Evolutionary conservation across 805 yeast genomes (phyloP), one percentile per base, ranked within the genome.

Genomic region (Yarrowia sp.): DNA sequence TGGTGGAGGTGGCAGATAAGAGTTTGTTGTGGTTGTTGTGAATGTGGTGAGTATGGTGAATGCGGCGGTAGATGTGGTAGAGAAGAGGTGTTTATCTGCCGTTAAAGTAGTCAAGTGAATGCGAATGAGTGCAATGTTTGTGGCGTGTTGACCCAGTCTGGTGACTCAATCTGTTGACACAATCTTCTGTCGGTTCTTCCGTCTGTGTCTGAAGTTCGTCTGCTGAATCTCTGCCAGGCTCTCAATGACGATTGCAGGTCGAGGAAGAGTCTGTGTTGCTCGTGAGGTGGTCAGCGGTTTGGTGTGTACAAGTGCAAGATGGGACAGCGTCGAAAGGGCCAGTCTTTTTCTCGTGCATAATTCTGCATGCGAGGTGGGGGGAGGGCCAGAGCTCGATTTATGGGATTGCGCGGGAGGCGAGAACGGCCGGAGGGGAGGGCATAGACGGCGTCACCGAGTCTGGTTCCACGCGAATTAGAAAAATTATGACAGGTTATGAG

Each of bases 331-430:
- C 55, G 55, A 31, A 24, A 46, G 31, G 53, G 35, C 27, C 55
- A 21, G 55, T 47, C 55, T 47, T 47, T 47, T 47, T 47, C 38
- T 47, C 55, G 38, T 47, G 55, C 55, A 47, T 47, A 47, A 47
- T 31, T 31, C 55, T 47, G 55, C 55, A 47, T 47, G 55, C 55
- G 55, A 47, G 55, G 55, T 47, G 55, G 55, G 55, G 53, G 55
- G 55, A 47, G 55, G 10, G 19, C 38, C 38, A 31, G 38, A 13
- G 35, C 7, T 10, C 33, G 13, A 2, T 27, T 44, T 44, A 44
- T 44, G 51, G 51, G 49, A 14, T 18, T 24, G 14, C 9, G 55
- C 5, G 12, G 8, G 6, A 19, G 18, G 22, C 13, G 18, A 3
- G 32, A 47, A 31, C 19, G 8, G 29, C 14, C 55, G 55, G 33